Conservation (phyloP, 371 early-diverging fungal species). For the Blakeslea trispora region DNA sequence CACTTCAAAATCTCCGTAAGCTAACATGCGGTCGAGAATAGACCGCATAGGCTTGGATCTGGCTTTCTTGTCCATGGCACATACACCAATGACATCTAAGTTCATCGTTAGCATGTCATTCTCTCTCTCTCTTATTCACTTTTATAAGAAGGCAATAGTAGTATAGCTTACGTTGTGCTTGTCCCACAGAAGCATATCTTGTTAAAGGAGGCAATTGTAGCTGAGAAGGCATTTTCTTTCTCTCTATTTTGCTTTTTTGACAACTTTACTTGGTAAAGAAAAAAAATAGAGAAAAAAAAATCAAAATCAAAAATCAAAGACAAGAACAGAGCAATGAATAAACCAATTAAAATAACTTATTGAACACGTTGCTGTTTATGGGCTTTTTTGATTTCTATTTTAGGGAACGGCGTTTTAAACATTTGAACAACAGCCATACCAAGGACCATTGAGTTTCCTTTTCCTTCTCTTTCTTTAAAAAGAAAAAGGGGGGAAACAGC, state of each 20-base stretch:
- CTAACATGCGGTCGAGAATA: constrained; percentile 82
- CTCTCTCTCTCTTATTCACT: too few species aligned
- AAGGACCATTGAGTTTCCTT: too few species aligned
- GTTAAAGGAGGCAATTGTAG: constrained; percentile 48
- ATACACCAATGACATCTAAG: constrained; percentile 81
- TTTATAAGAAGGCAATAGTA: too few species aligned
- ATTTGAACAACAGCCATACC: neutral
- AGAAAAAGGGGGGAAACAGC: neutral
- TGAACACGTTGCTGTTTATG: neutral
- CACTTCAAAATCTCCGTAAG: constrained; percentile 78
- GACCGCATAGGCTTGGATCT: constrained; percentile 96
- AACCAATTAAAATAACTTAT: constrained; percentile 4
- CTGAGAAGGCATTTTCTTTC: constrained; percentile 37
- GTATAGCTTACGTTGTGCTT: neutral
- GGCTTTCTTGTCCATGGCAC: constrained; percentile 94
- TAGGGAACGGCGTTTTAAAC: neutral
- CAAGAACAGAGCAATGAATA: constrained; percentile 9
- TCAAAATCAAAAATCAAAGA: too few species aligned
- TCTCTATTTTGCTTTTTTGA: constrained; percentile 6
- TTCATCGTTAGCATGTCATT: neutral
- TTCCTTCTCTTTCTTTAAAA: too few species aligned
- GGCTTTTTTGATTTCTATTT: constrained; percentile 3
- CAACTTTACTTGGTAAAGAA: neutral
- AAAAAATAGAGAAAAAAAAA: constrained; percentile 2
- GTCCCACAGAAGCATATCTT: constrained; percentile 10